These are phyloP conservation scores for Ligustrum vulgare DNA, from an alignment of 257 asterid genomes.

Conservation along the genomic window DNA sequence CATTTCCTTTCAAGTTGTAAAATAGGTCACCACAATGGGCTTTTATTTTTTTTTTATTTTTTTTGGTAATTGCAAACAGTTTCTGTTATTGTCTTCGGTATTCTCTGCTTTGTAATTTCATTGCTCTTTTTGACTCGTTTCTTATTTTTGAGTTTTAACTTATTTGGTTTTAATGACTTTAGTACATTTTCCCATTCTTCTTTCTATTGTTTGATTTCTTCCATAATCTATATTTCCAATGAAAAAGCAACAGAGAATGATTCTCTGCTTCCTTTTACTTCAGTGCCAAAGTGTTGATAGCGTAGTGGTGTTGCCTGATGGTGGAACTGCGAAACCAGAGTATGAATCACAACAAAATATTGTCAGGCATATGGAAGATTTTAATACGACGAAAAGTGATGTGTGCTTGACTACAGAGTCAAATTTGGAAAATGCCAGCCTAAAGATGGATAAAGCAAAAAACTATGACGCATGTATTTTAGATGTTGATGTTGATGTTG, in stretches of 20 bases:
- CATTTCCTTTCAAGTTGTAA: constrained; percentile 12
- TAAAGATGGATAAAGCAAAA: constrained; percentile 46
- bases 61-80: constrained; percentile 1
- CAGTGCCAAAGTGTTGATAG: constrained; percentile 46
- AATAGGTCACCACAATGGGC: neutral
- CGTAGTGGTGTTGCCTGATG: constrained; percentile 39
- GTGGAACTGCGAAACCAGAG: constrained; percentile 31
- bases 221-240: neutral
- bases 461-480: constrained; percentile 38
- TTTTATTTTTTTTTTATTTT: neutral
- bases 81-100: neutral
- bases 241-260: constrained; percentile 13
- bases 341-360: constrained; percentile 27
- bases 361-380: constrained; percentile 30
- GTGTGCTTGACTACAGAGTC: constrained; percentile 42
- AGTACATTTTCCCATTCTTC: constrained; percentile 10
- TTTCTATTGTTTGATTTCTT: neutral
- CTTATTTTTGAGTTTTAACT: neutral
- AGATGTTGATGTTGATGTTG: constrained; percentile 55
- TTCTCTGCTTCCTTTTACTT: constrained; percentile 12
- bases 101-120: neutral
- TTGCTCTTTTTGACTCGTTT: neutral
- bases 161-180: constrained; percentile 6
- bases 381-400: constrained; percentile 43
- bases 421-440: constrained; percentile 40